Percentiles rank a stretch among this genome's conserved stretches.
phyloP scores from a whole-genome alignment of 1,284 basidiomycete species.

The Pseudozyma sp. region DNA sequence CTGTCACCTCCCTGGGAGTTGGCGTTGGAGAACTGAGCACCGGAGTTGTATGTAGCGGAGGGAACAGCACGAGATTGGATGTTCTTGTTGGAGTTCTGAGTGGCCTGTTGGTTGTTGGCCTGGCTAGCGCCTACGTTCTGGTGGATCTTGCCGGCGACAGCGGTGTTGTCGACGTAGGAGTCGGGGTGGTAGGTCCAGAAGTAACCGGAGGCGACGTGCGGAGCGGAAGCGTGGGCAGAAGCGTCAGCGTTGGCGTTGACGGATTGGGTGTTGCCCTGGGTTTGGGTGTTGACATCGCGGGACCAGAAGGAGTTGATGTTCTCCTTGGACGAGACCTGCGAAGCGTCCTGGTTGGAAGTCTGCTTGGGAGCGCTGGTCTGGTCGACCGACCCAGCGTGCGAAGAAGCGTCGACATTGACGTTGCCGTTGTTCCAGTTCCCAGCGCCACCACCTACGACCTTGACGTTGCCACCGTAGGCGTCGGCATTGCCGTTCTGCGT shows the following conservation, averaged over 20 bases:
- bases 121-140: slow-evolving; percentile 24
- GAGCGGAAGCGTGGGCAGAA: slow-evolving; percentile 12
- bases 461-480: slow-evolving; percentile 24
- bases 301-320: slow-evolving; percentile 13
- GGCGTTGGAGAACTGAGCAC: slow-evolving; percentile 24
- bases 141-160: slow-evolving; percentile 15
- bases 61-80: slow-evolving; percentile 7
- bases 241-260: slow-evolving; percentile 17
- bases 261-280: slow-evolving; percentile 29
- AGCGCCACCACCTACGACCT: slow-evolving; percentile 17
- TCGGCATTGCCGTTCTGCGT: slow-evolving; percentile 30
- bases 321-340: slow-evolving; percentile 23
- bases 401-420: slow-evolving; percentile 26
- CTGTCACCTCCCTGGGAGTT: slow-evolving; percentile 20
- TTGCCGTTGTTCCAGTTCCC: slow-evolving; percentile 10
- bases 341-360: slow-evolving; percentile 24
- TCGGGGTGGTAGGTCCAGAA: slow-evolving; percentile 36
- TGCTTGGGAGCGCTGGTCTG: slow-evolving; percentile 29
- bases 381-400: slow-evolving; percentile 26
- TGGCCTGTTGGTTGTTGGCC: slow-evolving; percentile 29
- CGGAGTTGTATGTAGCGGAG: slow-evolving; percentile 14
- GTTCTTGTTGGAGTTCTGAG: slow-evolving; percentile 14
- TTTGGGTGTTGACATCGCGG: slow-evolving; percentile 20
- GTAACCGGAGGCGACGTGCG: slow-evolving; percentile 17
- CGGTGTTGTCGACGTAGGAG: slow-evolving; percentile 12